Conservation (phyloP, 169 alveolate species). For the Plasmodium chabaudi region DNA sequence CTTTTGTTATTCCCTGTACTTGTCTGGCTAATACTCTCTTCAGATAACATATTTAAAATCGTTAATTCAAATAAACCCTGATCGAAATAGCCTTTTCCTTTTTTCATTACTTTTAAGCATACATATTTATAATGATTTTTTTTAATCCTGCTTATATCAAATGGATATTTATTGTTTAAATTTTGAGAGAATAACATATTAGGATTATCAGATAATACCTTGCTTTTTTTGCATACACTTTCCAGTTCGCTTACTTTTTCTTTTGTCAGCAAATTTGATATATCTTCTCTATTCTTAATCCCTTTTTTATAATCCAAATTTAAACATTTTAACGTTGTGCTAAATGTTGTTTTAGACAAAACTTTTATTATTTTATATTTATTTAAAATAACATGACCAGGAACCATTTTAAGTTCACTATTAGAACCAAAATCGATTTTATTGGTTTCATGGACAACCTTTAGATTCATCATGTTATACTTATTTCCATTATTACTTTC, state of each 20-base stretch:
- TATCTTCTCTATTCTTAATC: neutral
- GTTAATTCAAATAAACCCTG: slow-evolving; percentile 94
- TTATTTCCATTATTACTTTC: slow-evolving; percentile 16
- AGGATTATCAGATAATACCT: neutral
- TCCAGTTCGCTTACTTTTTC: neutral
- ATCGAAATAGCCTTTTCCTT: slow-evolving; percentile 94
- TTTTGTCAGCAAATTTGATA: neutral
- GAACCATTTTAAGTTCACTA: slow-evolving; percentile 90
- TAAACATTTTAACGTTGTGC: slow-evolving; percentile 90
- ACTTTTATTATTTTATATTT: slow-evolving; percentile 90
- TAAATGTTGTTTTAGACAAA: slow-evolving; percentile 91
- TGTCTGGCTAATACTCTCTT: slow-evolving; percentile 84
- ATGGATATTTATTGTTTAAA: neutral
- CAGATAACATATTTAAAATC: slow-evolving; percentile 85
- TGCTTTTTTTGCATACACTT: neutral
- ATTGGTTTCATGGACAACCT: slow-evolving; percentile 92
- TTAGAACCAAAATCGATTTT: slow-evolving; percentile 92
- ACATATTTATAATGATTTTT: slow-evolving; percentile 78
- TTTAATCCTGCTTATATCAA: neutral
- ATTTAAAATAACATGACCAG: slow-evolving; percentile 90
- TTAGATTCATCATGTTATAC: slow-evolving; percentile 89
- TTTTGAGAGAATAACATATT: neutral
- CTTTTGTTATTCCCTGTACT: neutral
- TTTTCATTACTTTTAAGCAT: slow-evolving; percentile 94
- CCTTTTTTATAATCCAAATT: slow-evolving; percentile 83